A percentile compares a stretch with the other conserved stretches of the same genome.
Evolutionary conservation across 768 basidiomycete genomes (phyloP).

Genomic region (Termitomyces sp.): DNA sequence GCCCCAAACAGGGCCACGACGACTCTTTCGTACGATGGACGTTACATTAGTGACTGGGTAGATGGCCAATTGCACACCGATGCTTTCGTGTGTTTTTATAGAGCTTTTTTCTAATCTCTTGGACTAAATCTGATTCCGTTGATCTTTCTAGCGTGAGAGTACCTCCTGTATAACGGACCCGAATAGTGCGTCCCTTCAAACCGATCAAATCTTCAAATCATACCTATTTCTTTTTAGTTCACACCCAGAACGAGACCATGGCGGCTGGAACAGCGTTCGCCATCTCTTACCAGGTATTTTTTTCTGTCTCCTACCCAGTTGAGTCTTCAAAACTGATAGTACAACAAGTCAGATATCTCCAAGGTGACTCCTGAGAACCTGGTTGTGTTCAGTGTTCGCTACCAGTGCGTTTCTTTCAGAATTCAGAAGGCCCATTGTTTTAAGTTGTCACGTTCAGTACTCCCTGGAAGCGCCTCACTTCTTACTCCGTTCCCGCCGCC

Average conservation of each 20-base stretch:
- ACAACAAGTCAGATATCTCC: slow-evolving; percentile 41
- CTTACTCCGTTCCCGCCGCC: slow-evolving; percentile 44
- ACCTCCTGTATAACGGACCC: slow-evolving; percentile 45
- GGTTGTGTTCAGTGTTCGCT: slow-evolving; percentile 47
- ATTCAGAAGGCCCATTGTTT: not conserved
- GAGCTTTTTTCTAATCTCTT: not conserved
- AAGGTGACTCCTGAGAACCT: slow-evolving; percentile 46
- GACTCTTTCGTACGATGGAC: slow-evolving; percentile 37
- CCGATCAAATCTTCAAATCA: not conserved
- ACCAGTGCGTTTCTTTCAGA: slow-evolving; percentile 32
- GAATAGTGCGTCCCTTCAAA: slow-evolving; percentile 36
- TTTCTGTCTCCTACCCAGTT: not conserved
- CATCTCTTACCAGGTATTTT: slow-evolving; percentile 44
- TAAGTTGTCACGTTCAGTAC: slow-evolving; percentile 29
- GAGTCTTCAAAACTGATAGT: not conserved
- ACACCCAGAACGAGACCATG: slow-evolving; percentile 46
- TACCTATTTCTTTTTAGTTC: slow-evolving; percentile 31
- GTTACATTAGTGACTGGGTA: slow-evolving; percentile 38
- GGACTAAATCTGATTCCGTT: not conserved
- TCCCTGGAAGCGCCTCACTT: slow-evolving; percentile 47
- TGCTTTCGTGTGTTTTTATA: slow-evolving; percentile 35
- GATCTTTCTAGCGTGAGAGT: slow-evolving; percentile 16
- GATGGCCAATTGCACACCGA: slow-evolving; percentile 42
- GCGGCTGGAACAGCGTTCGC: slow-evolving; percentile 56
- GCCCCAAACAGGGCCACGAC: slow-evolving; percentile 48